Evolutionary conservation across 2,329 filamentous ascomycete genomes (phyloP).

Genomic region (Phaeosphaeria sp.): DNA sequence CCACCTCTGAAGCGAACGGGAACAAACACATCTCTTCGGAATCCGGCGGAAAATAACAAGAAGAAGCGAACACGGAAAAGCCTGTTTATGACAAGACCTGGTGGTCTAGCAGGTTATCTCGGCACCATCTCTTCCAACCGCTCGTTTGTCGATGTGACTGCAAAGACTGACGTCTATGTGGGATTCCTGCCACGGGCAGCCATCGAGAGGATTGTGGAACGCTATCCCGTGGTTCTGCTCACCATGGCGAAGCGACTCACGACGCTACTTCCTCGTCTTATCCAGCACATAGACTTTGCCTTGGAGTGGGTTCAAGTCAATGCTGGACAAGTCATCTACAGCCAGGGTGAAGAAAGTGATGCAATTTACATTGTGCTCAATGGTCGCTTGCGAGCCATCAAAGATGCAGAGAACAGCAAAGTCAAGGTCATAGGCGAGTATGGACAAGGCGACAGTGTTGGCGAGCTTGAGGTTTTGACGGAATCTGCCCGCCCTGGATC

Average conservation of each 20-base stretch:
- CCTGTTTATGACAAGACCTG: slow-evolving; percentile 90
- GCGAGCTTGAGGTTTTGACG: slow-evolving; percentile 95
- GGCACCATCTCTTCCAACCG: slow-evolving; percentile 93
- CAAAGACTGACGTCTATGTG: slow-evolving; percentile 98
- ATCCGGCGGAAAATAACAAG: slow-evolving; percentile 41
- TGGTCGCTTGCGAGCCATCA: slow-evolving; percentile 82
- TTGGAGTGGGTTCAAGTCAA: slow-evolving; percentile 98
- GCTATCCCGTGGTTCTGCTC: slow-evolving; percentile 87
- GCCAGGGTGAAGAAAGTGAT: slow-evolving; percentile 93
- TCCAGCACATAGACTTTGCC: slow-evolving; percentile 97
- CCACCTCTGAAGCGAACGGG: slow-evolving; percentile 32
- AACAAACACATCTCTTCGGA: slow-evolving; percentile 32
- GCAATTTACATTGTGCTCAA: slow-evolving; percentile 98
- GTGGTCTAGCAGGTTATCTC: slow-evolving; percentile 91
- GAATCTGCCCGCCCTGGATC: slow-evolving; percentile 91
- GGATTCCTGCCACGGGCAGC: slow-evolving; percentile 87
- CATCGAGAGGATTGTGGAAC: slow-evolving; percentile 89
- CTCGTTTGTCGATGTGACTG: slow-evolving; percentile 95
- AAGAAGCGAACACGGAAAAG: slow-evolving; percentile 69
- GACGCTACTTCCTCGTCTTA: slow-evolving; percentile 83
- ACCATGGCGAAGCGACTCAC: slow-evolving; percentile 97
- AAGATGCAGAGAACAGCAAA: slow-evolving; percentile 80
- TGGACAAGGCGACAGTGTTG: slow-evolving; percentile 96
- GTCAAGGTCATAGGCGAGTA: slow-evolving; percentile 90
- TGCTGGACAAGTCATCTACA: slow-evolving; percentile 92